Evolutionary conservation across 1,139 yeast species (phyloP), one percentile per base, ranked within the genome.

Genomic region (Sugiyamaella neomexicana): DNA sequence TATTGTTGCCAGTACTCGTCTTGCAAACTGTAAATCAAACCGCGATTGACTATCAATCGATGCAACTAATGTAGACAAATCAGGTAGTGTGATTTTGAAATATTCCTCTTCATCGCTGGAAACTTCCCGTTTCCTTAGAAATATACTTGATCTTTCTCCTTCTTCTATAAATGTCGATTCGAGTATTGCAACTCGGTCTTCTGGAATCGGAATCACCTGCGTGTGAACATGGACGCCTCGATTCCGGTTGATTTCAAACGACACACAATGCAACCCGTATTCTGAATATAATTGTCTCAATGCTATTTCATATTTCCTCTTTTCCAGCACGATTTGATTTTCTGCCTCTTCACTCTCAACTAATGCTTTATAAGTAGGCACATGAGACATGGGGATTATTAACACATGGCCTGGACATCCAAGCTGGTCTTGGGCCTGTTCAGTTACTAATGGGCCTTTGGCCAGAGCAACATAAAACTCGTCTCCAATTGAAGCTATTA

Each of bases 321-420:
- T 57, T 25, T 66, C 69, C 47, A 62, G 45, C 29, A 49, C 23
- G 32, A 52, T 56, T 12, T 38, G 44, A 13, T 55, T 55, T 17
- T 53, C 31, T 9, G 25, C 25, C 3, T 54, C 50, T 10, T 57
- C 62, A 15, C 27, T 43, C 2, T 20, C 13, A 2, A 51, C 54
- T 1, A 61, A 38, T 2, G 51, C 20, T 23, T 50, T 50, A 25
- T 57, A 57, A 0, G 80, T 79, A 0, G 96, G 79, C 7, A 77
- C 72, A 68, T 91, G 98, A 9, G 84, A 82, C 20, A 91, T 80
- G 0, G 97, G 96, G n/a, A 89, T 82, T 7, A 90, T 77, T 46
- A 91, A 75, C 12, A 89, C 87, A 72, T 91, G 97, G 0, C 95
- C 96, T 0, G 95, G 81, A 65, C 88, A 83, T 8, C 76, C 75